A percentile compares a stretch with the other conserved stretches of the same genome.
phyloP scores from a whole-genome alignment of 2,329 filamentous ascomycete genomes.

The Alternaria angustiovoidea region DNA sequence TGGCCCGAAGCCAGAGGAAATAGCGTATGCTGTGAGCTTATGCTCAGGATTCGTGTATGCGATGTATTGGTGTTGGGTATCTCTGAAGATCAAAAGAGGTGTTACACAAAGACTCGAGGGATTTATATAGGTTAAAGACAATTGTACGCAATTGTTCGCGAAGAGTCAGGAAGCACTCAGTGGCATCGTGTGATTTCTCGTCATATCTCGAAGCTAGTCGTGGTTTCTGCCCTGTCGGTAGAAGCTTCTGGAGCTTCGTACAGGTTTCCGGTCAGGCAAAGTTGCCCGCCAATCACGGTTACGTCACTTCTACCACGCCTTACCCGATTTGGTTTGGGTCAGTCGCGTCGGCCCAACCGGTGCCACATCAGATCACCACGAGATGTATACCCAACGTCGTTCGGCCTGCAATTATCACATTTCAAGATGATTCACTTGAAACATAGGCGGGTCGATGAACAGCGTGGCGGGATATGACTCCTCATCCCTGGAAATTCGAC shows the following conservation, averaged over 20 bases:
- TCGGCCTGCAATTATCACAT: background rate
- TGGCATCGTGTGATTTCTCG: conserved; percentile 37
- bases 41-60: conserved; percentile 20
- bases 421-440: background rate
- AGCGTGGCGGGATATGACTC: conserved; percentile 7
- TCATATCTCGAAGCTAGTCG: conserved; percentile 28
- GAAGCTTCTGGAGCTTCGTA: conserved; percentile 39
- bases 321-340: background rate
- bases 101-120: conserved; percentile 15
- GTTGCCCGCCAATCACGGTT: conserved; percentile 17
- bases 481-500: background rate
- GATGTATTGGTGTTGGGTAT: conserved; percentile 23
- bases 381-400: conserved; percentile 13
- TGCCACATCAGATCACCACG: conserved; percentile 5
- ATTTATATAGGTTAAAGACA: conserved; percentile 35
- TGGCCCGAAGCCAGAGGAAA: conserved; percentile 28
- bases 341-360: conserved; percentile 1
- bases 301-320: conserved; percentile 12
- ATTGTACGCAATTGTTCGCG: conserved; percentile 12
- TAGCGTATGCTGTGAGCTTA: conserved; percentile 20
- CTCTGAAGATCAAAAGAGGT: conserved; percentile 13
- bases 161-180: conserved; percentile 34
- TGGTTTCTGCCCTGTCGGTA: conserved; percentile 26
- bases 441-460: background rate
- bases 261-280: conserved; percentile 26